Evolutionary conservation across 2,329 filamentous ascomycete genomes (phyloP).

Genomic region (Alternaria sp.): DNA sequence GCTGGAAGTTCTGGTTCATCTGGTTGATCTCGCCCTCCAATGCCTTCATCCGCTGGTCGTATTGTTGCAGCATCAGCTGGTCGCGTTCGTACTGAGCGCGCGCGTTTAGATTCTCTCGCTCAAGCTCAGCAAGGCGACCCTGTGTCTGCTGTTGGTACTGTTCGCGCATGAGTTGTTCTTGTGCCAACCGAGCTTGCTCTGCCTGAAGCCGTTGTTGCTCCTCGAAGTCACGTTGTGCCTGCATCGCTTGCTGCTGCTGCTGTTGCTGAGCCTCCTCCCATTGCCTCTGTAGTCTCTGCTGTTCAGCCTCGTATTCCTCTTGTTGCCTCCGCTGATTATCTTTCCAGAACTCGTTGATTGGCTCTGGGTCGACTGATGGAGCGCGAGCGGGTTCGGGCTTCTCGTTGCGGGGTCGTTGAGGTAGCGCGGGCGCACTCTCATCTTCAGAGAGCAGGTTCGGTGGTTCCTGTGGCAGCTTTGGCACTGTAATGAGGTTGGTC

Average conservation of each 20-base stretch:
- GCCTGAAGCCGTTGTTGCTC: constrained; percentile 87
- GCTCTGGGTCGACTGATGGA: constrained; percentile 81
- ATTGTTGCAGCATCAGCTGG: constrained; percentile 95
- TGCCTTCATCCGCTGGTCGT: constrained; percentile 90
- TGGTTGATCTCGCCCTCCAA: constrained; percentile 86
- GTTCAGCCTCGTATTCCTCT: constrained; percentile 93
- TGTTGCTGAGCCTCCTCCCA: constrained; percentile 80
- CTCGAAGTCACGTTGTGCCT: constrained; percentile 94
- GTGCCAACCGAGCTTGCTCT: constrained; percentile 88
- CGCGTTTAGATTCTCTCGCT: constrained; percentile 93
- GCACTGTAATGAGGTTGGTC: constrained; percentile 93
- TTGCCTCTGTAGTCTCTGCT: constrained; percentile 84
- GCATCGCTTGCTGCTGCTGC: constrained; percentile 81
- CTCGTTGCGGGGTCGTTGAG: constrained; percentile 74
- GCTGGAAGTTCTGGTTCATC: constrained; percentile 79
- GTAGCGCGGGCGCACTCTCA: constrained; percentile 78
- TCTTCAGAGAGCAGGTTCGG: constrained; percentile 87
- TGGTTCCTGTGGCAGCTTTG: constrained; percentile 92
- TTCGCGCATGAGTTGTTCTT: constrained; percentile 86
- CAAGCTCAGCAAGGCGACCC: constrained; percentile 91
- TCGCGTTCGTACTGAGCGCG: constrained; percentile 96
- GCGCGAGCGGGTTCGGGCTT: constrained; percentile 66
- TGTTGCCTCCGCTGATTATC: constrained; percentile 89
- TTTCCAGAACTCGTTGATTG: constrained; percentile 98
- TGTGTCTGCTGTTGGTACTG: constrained; percentile 94